Evolutionary conservation across 2,329 filamentous ascomycete genomes (phyloP).

Genomic region (Rhynchosporium agropyri): DNA sequence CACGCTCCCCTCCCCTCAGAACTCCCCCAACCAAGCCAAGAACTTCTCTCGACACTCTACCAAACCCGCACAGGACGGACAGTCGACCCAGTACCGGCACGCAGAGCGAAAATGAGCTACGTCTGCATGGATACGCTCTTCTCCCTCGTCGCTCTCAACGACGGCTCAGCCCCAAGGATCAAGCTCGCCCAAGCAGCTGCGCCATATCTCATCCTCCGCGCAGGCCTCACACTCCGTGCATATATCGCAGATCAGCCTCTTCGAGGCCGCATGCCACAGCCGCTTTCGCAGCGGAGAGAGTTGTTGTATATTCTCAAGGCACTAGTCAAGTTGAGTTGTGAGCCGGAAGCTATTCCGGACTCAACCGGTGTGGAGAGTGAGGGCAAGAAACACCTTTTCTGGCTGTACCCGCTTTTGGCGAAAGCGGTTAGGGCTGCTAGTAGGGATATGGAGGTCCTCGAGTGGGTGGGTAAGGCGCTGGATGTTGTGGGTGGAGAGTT

Average conservation of each 20-base stretch:
- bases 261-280: conserved; percentile 85
- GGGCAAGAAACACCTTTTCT: conserved; percentile 73
- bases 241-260: conserved; percentile 93
- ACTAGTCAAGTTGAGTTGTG: conserved; percentile 68
- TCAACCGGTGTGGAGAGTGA: conserved; percentile 56
- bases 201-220: conserved; percentile 80
- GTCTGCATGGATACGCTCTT: conserved; percentile 81
- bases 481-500: conserved; percentile 63
- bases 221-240: conserved; percentile 76
- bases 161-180: conserved; percentile 41
- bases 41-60: conserved; percentile 65
- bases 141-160: conserved; percentile 60
- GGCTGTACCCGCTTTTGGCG: conserved; percentile 78
- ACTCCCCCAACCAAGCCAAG: conserved; percentile 52
- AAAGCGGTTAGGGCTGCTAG: conserved; percentile 62
- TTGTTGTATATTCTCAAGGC: conserved; percentile 70
- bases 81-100: conserved; percentile 64
- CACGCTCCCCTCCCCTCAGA: conserved; percentile 66
- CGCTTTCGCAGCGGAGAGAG: conserved; percentile 77
- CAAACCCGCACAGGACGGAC: conserved; percentile 72
- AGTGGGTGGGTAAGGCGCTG: conserved; percentile 60
- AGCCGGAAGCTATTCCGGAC: conserved; percentile 68
- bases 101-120: conserved; percentile 74
- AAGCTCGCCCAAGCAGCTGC: conserved; percentile 72
- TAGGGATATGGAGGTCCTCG: conserved; percentile 63